Evolutionary conservation across 2,329 filamentous ascomycete genomes (phyloP).

Genomic region (Colletotrichum noveboracense): DNA sequence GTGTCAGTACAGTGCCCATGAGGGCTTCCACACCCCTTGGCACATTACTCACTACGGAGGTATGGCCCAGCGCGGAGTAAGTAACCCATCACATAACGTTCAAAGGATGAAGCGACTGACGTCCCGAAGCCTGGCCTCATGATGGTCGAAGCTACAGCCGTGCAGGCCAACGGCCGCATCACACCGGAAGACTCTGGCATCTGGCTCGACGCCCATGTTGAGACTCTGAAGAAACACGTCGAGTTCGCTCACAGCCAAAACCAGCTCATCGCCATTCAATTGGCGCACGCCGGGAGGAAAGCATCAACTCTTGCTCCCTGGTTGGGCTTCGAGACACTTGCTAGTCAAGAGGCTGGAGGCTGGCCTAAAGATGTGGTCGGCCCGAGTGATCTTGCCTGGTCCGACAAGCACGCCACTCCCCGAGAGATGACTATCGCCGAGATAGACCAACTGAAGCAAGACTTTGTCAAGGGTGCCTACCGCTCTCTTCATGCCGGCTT

Average conservation of each 20-base stretch:
- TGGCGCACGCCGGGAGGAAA: slow-evolving; percentile 76
- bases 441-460: slow-evolving; percentile 67
- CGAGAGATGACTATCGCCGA: slow-evolving; percentile 69
- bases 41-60: slow-evolving; percentile 78
- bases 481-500: slow-evolving; percentile 69
- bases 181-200: slow-evolving; percentile 70
- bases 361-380: slow-evolving; percentile 59
- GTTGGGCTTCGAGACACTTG: slow-evolving; percentile 61
- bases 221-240: slow-evolving; percentile 57
- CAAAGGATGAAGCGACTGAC: not conserved
- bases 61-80: slow-evolving; percentile 67
- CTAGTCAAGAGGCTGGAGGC: slow-evolving; percentile 53
- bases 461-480: slow-evolving; percentile 59
- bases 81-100: not conserved
- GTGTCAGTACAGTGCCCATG: slow-evolving; percentile 50
- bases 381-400: slow-evolving; percentile 57
- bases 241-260: slow-evolving; percentile 63
- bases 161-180: slow-evolving; percentile 69
- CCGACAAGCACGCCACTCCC: slow-evolving; percentile 62
- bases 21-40: slow-evolving; percentile 72
- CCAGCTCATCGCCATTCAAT: slow-evolving; percentile 74
- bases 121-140: slow-evolving; percentile 55
- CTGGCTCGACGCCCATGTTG: slow-evolving; percentile 74
- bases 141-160: slow-evolving; percentile 70
- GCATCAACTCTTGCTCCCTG: slow-evolving; percentile 62